Base-by-base conservation (phyloP, 2,329 filamentous ascomycete species). In the Xylariomycetidae sp. region DNA sequence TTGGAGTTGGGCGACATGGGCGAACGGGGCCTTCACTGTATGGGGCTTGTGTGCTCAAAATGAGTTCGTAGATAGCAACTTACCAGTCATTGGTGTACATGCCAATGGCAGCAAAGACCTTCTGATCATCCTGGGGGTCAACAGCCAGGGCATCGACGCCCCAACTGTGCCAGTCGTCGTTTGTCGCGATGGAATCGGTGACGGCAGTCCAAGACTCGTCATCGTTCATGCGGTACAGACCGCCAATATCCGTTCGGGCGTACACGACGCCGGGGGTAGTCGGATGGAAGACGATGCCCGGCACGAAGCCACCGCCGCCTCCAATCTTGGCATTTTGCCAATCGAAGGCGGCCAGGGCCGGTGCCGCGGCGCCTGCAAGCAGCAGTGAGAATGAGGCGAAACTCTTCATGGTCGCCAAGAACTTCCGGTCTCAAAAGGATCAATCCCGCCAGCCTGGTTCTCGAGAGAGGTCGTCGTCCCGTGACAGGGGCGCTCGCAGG, bases 81-180 rank as follows among this genome's bases (percentile, higher is more conserved):
- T 47, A 61, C 72, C 72, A 77, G 40, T 57, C 58, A 48, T 70
- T 77, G n/a, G 72, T 78, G 49, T 78, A 78, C 60, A 72, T 64
- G 35, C 74, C 72, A 1, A 69, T 63, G 1, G 72, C 72, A 2
- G 71, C 61, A 42, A 72, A 76, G 1, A 78, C 59, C 32, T 67
- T 65, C 36, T 66, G 57, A 3, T 68, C 53, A 31, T 77, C 61
- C 17, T 69, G 59, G 1, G 73, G 68, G 38, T 78, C 74, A 0
- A 75, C 58, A 2, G 72, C 74, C 8, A 79, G 39, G 1, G 72
- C 70, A 43, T 77, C 73, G 10, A 75, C 56, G 5, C 73, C 74
- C 72, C 73, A 78, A 35, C 67, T 61, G 42, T 68, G 61, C 70
- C 70, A 74, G 40, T 62, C 62, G 13, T 50, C 54, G 28, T 67